Evolutionary conservation across 208 protist genomes (phyloP), one percentile per base, ranked within the genome.

Genomic region (Leishmania turanica): DNA sequence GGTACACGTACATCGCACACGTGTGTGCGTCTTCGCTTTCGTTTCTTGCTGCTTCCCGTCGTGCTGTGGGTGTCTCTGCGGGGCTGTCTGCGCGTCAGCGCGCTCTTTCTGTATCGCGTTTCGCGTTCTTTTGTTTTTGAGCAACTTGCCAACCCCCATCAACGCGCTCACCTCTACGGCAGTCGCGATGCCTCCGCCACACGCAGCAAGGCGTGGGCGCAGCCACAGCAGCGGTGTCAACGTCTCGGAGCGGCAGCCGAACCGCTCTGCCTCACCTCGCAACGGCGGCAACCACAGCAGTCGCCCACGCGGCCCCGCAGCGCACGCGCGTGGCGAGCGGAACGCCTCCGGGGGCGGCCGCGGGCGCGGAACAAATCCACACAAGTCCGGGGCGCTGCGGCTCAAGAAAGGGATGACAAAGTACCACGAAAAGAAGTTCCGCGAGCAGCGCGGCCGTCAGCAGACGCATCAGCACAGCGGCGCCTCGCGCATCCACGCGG

Each of bases 401-500:
- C 72, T 93, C 31, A 95, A 93, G 83, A 93, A 93, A 82, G 87
- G 80, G 47, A 91, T 88, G 31, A 83, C 88, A 34, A 91, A 87
- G 82, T 91, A 85, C 70, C 86, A 93, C 70, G 81, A 91, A 64
- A 77, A 87, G 42, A 93, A 93, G 84, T 93, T 90, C 73, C 82
- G 82, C 21, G 75, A 84, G 19, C 77, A 91, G 64, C 85, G 90
- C 24, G 71, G 83, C 19, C 64, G 53, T 27, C 66, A 88, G 54
- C 75, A 84, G 75, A 72, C 81, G 54, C 42, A n/a, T 45, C 27
- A 40, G 40, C 62, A 65, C 45, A 64, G 84, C 31, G 42, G 68
- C 34, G 62, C 3, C 17, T 13, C 49, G 19, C 60, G 24, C 51
- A 31, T 24, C 15, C 13, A 21, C 21, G 80, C 40, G 47, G 80